Evolutionary conservation across 2,329 filamentous ascomycete genomes (phyloP), one percentile per base, ranked within the genome.

Genomic region (Bipolaris oryzae): DNA sequence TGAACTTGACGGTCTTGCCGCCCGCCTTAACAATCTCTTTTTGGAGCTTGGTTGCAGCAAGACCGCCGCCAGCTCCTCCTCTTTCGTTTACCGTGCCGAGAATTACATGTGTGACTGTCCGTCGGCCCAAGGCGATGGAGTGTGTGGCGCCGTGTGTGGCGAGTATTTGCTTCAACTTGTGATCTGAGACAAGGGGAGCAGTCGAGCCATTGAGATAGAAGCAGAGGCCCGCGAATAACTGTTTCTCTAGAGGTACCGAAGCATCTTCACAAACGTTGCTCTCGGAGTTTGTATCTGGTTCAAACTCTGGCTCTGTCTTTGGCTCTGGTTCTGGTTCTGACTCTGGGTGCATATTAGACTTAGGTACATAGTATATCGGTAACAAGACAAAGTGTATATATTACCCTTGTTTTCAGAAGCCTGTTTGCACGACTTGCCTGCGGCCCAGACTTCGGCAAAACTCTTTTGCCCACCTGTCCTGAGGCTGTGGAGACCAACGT

Each of bases 201-300:
- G 92, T 96, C 64, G 90, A 93, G 58, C 92, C 92, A 76, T 96
- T 96, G 76, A 97, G 84, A 77, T 94, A 95, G 67, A 96, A 84
- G 49, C 85, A 87, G 20, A 92, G 82, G 15, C 87, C 85, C 42
- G 84, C 77, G 72, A 97, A 93, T 50, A 96, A 84, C 44, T 79
- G 73, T 43, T 68, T 74, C 35, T 71, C 43, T 13, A 38, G 45
- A 13, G 44, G 50, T 28, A 52, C 58, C 21, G 62, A 38, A 7
- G 41, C 18, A 35, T 53, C 11, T 20, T 50, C 44, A 44, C 21
- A 41, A 7, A 46, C 23, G 15, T 50, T 31, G 21, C 37, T 41
- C 2, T 55, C 20, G 15, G 18, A 18, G 23, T 33, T 9, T 34
- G 23, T 11, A n/a, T 50, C 25, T 16, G 43, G 28, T 44, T 49